Percentiles rank a stretch among this genome's conserved stretches.
Evolutionary conservation across 2,329 filamentous ascomycete genomes (phyloP).

Genomic region (Epichloe uncinata): DNA sequence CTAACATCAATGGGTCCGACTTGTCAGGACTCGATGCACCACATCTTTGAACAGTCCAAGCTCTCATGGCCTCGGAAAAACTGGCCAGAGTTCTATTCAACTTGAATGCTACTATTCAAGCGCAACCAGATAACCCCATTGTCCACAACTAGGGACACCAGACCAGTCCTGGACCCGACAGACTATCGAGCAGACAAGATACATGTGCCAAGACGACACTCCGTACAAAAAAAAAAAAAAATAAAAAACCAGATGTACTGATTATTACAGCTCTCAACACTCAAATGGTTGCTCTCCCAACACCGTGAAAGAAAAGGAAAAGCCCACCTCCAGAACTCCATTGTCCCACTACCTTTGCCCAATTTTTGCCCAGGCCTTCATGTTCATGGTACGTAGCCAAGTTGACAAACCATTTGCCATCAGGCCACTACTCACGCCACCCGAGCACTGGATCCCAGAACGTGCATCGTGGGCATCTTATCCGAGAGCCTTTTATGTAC

Average conservation of each 20-base stretch:
- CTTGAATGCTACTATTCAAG: too few relatives aligned
- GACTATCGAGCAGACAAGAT: too few relatives aligned
- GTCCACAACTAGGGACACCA: not conserved
- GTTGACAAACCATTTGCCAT: not conserved
- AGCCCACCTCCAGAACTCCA: too few relatives aligned
- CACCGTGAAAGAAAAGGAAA: too few relatives aligned
- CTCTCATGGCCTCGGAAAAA: not conserved
- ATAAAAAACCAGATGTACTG: not conserved
- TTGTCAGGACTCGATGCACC: not conserved
- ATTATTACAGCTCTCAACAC: too few relatives aligned
- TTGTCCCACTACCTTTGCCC: too few relatives aligned
- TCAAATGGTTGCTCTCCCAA: too few relatives aligned
- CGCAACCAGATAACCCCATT: not conserved
- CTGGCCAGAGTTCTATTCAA: not conserved
- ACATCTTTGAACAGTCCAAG: not conserved
- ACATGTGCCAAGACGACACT: too few relatives aligned
- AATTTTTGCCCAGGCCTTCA: too few relatives aligned
- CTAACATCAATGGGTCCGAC: not conserved
- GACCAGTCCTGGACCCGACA: too few relatives aligned
- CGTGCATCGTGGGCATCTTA: not conserved
- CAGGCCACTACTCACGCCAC: slow-evolving; percentile 1
- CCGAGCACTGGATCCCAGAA: not conserved
- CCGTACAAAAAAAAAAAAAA: not conserved
- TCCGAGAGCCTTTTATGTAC: not conserved
- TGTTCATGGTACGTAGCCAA: not conserved